Conservation (phyloP, 106 monocot species). For the Vanilla planifolia region DNA sequence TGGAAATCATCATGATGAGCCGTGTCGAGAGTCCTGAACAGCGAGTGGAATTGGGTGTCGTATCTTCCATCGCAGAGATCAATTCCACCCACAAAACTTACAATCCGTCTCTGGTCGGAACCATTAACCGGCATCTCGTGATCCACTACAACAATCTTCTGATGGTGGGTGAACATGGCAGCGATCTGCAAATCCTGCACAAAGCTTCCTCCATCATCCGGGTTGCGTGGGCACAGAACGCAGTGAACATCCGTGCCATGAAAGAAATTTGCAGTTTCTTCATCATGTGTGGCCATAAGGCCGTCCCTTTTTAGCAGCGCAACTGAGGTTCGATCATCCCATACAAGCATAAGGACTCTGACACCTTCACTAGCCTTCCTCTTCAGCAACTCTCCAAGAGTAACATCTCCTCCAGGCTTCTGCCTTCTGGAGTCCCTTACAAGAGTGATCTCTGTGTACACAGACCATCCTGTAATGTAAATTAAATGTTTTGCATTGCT, state of each 20-base stretch:
- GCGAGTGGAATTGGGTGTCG: conserved; percentile 25
- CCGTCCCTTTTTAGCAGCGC: conserved; percentile 19
- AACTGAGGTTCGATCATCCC: conserved; percentile 28
- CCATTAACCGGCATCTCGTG: conserved; percentile 19
- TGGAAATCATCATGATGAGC: conserved; percentile 28
- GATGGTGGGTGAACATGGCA: conserved; percentile 29
- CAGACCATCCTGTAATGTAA: conserved; percentile 30
- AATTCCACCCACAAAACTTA: conserved; percentile 24
- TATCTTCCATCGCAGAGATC: conserved; percentile 33
- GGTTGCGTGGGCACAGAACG: conserved; percentile 22
- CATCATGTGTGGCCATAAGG: conserved; percentile 24
- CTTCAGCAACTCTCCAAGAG: conserved; percentile 22
- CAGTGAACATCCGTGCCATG: conserved; percentile 16
- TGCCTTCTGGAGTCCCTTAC: conserved; percentile 22
- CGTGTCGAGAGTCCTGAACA: conserved; percentile 24
- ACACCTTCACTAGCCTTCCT: conserved; percentile 27
- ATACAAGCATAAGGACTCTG: conserved; percentile 25
- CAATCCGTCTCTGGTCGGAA: conserved; percentile 18
- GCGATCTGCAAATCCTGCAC: conserved; percentile 24
- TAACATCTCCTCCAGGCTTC: conserved; percentile 24
- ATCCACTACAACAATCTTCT: conserved; percentile 29
- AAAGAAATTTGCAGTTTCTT: conserved; percentile 20
- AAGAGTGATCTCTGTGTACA: conserved; percentile 22
- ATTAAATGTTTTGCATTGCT: conserved; percentile 21
- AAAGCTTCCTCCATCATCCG: conserved; percentile 24